Evolutionary conservation across 768 basidiomycete species (phyloP).

Genomic region (Asterophora lycoperdoides): DNA sequence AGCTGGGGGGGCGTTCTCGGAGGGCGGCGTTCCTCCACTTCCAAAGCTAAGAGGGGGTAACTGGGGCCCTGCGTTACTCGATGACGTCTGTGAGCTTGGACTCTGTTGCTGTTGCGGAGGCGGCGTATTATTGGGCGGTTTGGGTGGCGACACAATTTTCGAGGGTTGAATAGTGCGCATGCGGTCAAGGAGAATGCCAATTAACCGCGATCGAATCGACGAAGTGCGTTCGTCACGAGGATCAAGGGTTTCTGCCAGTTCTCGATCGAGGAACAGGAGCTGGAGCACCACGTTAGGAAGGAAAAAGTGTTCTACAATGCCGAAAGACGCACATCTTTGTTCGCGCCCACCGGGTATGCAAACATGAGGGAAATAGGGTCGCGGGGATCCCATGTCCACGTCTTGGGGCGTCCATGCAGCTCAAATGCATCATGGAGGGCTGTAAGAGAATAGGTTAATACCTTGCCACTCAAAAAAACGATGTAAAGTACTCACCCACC

Average conservation of each 20-base stretch:
- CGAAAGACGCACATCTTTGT: slow-evolving; percentile 64
- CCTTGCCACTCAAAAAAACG: not conserved
- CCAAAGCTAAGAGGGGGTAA: slow-evolving; percentile 61
- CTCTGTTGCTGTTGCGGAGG: slow-evolving; percentile 12
- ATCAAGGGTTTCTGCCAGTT: slow-evolving; percentile 73
- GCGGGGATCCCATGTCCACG: slow-evolving; percentile 88
- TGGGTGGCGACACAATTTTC: slow-evolving; percentile 19
- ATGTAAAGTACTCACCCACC: slow-evolving; percentile 52
- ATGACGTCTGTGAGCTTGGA: slow-evolving; percentile 8
- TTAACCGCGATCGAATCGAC: slow-evolving; percentile 55
- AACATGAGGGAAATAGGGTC: slow-evolving; percentile 86
- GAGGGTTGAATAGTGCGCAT: slow-evolving; percentile 39
- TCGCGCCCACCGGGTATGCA: slow-evolving; percentile 84
- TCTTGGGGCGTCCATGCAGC: slow-evolving; percentile 82
- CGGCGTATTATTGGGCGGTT: slow-evolving; percentile 20
- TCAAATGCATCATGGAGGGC: slow-evolving; percentile 83
- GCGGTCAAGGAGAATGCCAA: slow-evolving; percentile 57
- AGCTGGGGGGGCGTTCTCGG: slow-evolving; percentile 7
- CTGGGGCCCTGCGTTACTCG: slow-evolving; percentile 35
- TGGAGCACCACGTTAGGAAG: slow-evolving; percentile 26
- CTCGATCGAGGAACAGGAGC: slow-evolving; percentile 86
- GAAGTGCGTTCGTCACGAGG: slow-evolving; percentile 77
- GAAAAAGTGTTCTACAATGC: not conserved
- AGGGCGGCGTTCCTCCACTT: slow-evolving; percentile 17
- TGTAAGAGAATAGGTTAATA: slow-evolving; percentile 26